A percentile compares a stretch with the other conserved stretches of the same genome.
Conservation (phyloP, 2,329 filamentous ascomycete species). For the Colletotrichum spaethianum region DNA sequence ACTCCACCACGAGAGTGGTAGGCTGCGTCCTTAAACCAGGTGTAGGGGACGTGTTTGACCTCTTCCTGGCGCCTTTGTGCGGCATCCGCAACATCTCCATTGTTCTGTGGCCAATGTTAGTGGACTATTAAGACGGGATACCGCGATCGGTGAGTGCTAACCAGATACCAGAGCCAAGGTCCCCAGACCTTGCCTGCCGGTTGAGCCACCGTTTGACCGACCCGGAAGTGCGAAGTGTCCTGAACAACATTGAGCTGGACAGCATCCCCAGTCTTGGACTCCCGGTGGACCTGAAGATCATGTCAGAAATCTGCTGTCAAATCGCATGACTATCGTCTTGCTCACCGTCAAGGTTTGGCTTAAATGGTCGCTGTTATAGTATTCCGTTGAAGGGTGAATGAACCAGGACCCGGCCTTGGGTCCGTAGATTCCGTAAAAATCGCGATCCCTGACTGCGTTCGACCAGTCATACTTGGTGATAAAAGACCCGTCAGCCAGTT, state of each 20-base stretch:
- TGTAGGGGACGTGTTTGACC: conserved; percentile 58
- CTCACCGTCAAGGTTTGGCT: conserved; percentile 39
- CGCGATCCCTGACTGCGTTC: conserved; percentile 39
- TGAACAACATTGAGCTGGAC: conserved; percentile 40
- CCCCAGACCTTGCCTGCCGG: conserved; percentile 38
- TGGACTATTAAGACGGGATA: conserved; percentile 32
- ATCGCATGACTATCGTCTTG: not conserved
- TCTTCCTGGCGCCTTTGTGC: conserved; percentile 52
- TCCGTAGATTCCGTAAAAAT: conserved; percentile 40
- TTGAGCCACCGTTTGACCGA: conserved; percentile 30
- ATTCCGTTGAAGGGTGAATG: conserved; percentile 38
- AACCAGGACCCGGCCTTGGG: conserved; percentile 36
- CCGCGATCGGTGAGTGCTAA: not conserved
- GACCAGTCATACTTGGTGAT: conserved; percentile 42
- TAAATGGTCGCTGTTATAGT: conserved; percentile 37
- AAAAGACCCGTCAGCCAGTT: conserved; percentile 35
- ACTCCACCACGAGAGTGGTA: conserved; percentile 60
- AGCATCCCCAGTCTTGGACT: conserved; percentile 39
- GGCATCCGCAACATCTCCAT: conserved; percentile 57
- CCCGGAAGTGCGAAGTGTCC: conserved; percentile 40
- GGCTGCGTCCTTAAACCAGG: conserved; percentile 57
- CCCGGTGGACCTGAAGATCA: conserved; percentile 22
- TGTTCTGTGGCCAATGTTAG: conserved; percentile 50
- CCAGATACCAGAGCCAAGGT: conserved; percentile 41
- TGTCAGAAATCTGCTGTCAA: conserved; percentile 1